Evolutionary conservation across 2,329 filamentous ascomycete genomes (phyloP).

Genomic region (Lecanicillium sp.): DNA sequence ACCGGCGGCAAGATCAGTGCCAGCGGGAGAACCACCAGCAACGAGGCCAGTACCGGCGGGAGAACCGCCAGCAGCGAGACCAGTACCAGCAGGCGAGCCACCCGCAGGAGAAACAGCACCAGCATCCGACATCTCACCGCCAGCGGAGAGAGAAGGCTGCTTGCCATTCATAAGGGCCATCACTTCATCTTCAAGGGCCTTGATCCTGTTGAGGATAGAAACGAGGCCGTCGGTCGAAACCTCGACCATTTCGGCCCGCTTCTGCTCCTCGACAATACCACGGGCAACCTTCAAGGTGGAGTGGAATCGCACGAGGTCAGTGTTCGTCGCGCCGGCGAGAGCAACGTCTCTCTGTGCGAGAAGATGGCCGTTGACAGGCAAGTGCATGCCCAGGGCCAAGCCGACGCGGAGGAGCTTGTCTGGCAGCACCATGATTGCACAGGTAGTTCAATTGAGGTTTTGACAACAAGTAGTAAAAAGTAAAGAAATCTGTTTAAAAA

Average conservation of each 20-base stretch:
- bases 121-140: not conserved
- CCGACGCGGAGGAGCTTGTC: slow-evolving; percentile 10
- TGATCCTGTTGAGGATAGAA: slow-evolving; percentile 20
- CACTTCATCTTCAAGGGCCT: slow-evolving; percentile 19
- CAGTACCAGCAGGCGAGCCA: slow-evolving; percentile 1
- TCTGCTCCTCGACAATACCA: slow-evolving; percentile 18
- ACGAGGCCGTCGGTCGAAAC: slow-evolving; percentile 16
- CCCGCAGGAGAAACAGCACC: slow-evolving; percentile 3
- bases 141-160: not conserved
- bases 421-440: slow-evolving; percentile 13
- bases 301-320: slow-evolving; percentile 10
- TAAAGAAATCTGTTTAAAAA: no score
- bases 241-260: slow-evolving; percentile 15
- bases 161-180: slow-evolving; percentile 15
- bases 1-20: slow-evolving; percentile 2
- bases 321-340: slow-evolving; percentile 9
- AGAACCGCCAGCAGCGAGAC: slow-evolving; percentile 4
- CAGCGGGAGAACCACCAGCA: not conserved
- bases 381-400: slow-evolving; percentile 7
- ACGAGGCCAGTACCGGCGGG: not conserved
- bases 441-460: no score
- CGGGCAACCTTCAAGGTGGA: slow-evolving; percentile 12
- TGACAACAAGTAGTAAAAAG: no score
- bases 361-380: not conserved
- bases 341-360: not conserved